Evolutionary conservation across 768 basidiomycete genomes (phyloP), one percentile per base, ranked within the genome.

Genomic region (Psilocybe cubensis): DNA sequence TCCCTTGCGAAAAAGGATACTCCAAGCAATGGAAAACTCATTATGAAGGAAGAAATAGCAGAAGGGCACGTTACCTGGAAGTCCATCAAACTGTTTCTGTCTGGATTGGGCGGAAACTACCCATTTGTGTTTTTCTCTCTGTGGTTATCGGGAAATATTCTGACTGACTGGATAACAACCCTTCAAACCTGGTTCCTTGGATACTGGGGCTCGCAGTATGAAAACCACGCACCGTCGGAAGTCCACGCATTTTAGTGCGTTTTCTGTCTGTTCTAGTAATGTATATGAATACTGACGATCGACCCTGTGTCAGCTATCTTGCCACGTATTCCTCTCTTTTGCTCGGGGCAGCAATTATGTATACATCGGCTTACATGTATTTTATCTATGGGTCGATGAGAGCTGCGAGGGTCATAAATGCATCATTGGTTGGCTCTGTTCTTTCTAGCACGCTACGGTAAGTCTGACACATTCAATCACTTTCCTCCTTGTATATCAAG

Each of bases 381-480:
- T 87, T 78, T 64, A 70, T 81, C n/a, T 70, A 70, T 41, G 86
- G 85, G 3, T 61, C 74, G 3, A 60, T 86, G 42, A 72, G 83
- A 55, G 87, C 87, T 2, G 84, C 85, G 3, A 72, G 77, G 54
- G 67, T 60, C 6, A 82, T 89, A 8, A 87, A 88, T 62, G 64
- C 66, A 20, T 68, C 74, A 53, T 74, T 90, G 1, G 57, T 88
- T 3, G 68, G 78, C 27, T 78, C 85, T 9, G 66, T 89, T 0
- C 67, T 89, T 8, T 78, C 83, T 3, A 82, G 85, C 4, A 88
- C 88, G 1, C 67, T 89, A 35, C 78, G 85, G 86, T 83, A 54
- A 29, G 69, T 63, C 42, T 40, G 14, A 31, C n/a, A 40, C 46
- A 11, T n/a, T 38, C n/a, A n/a, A n/a, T n/a, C n/a, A n/a, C n/a